A percentile compares a stretch with the other conserved stretches of the same genome.
These are phyloP conservation scores for Medicago ruthenica DNA, from an alignment of 306 rosid genomes.

Conservation along the genomic window DNA sequence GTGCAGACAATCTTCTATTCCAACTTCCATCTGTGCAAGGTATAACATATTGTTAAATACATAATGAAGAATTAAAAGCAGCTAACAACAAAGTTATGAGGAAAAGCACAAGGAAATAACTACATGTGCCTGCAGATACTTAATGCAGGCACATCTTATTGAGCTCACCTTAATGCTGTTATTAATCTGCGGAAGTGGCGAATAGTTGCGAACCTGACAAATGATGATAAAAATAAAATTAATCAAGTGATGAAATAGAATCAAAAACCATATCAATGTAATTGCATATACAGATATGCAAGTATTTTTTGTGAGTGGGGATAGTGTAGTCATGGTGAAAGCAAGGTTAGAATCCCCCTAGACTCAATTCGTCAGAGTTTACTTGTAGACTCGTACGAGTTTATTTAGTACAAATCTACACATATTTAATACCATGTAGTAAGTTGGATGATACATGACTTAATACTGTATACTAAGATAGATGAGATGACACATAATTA, in stretches of 20 bases:
- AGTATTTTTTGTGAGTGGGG: background rate
- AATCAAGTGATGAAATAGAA: conserved; percentile 28
- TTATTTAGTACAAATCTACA: no score
- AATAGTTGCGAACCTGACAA: conserved; percentile 88
- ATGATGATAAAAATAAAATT: conserved; percentile 36
- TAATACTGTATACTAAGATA: no score
- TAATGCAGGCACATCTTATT: conserved; percentile 14
- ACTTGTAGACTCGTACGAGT: no score
- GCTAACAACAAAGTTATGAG: conserved; percentile 28
- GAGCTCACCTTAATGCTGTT: conserved; percentile 95
- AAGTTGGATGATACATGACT: no score
- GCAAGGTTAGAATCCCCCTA: no score
- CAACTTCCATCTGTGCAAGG: conserved; percentile 93
- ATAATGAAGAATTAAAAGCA: conserved; percentile 32
- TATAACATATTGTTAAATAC: conserved; percentile 36
- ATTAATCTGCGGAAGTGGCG: conserved; percentile 86
- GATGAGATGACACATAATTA: no score
- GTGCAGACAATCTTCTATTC: conserved; percentile 98
- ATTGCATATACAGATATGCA: background rate
- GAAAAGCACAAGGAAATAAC: conserved; percentile 36
- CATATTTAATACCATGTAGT: no score
- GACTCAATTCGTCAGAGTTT: no score
- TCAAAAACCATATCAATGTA: background rate
- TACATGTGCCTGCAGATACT: conserved; percentile 27
- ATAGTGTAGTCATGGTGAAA: background rate